Percentiles rank a stretch among this genome's conserved stretches.
phyloP scores from a whole-genome alignment of 805 yeast species.

The Saturnispora serradocipensis region DNA sequence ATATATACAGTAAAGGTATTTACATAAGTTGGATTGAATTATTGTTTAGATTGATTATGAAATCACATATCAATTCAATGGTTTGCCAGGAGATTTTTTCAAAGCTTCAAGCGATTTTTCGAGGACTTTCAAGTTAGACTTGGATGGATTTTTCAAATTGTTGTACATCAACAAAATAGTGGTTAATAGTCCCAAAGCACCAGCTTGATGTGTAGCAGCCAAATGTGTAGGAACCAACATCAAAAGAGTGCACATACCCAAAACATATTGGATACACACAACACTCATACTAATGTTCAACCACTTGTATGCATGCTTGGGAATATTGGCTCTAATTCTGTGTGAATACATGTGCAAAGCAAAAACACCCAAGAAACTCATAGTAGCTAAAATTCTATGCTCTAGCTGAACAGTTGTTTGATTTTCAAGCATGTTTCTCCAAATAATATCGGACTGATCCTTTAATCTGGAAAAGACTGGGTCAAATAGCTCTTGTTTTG shows the following conservation, averaged over 20 bases:
- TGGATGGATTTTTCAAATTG: conserved; percentile 47
- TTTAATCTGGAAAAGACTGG: conserved; percentile 57
- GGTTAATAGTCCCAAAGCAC: conserved; percentile 84
- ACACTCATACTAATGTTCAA: conserved; percentile 72
- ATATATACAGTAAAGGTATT: neutral
- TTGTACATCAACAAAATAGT: conserved; percentile 56
- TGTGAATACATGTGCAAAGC: conserved; percentile 64
- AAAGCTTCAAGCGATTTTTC: conserved; percentile 20
- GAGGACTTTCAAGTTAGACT: conserved; percentile 23
- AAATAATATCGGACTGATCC: conserved; percentile 66
- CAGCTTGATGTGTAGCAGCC: conserved; percentile 96
- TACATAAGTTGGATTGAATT: neutral
- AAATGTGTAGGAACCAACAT: conserved; percentile 87
- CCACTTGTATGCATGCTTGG: conserved; percentile 43
- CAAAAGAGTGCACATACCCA: conserved; percentile 80
- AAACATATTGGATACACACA: conserved; percentile 69
- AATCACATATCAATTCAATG: conserved; percentile 4
- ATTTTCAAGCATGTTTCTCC: conserved; percentile 92
- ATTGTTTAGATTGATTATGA: neutral
- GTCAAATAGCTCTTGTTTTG: conserved; percentile 67
- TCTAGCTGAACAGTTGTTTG: conserved; percentile 92
- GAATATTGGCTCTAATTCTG: conserved; percentile 47
- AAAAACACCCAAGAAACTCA: conserved; percentile 65
- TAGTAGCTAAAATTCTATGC: conserved; percentile 77
- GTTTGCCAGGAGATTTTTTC: conserved; percentile 10